Evolutionary conservation across 2,329 filamentous ascomycete species (phyloP).

Genomic region (Fusarium sp.): DNA sequence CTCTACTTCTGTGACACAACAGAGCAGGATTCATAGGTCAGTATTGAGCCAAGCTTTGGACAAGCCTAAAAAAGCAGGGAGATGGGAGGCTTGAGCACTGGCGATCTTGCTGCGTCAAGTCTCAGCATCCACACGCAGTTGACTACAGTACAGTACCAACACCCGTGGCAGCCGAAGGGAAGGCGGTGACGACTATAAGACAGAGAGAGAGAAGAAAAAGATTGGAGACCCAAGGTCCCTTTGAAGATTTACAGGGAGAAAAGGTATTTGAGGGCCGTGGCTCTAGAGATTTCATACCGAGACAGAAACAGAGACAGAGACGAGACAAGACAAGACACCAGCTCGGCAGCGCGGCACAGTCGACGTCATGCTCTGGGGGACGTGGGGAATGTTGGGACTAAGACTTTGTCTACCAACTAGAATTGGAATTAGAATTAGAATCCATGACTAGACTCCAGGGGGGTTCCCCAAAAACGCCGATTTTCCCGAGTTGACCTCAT

Average conservation of each 20-base stretch:
- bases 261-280: constrained; percentile 17
- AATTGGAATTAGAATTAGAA: neutral
- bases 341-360: constrained; percentile 44
- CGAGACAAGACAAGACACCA: constrained; percentile 24
- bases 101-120: constrained; percentile 31
- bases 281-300: constrained; percentile 13
- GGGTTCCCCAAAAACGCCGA: constrained; percentile 37
- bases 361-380: constrained; percentile 42
- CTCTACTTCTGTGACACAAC: constrained; percentile 26
- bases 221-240: neutral
- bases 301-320: constrained; percentile 19
- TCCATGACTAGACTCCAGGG: neutral
- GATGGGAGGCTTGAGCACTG: constrained; percentile 10
- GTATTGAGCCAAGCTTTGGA: constrained; percentile 23
- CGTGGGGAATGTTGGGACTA: constrained; percentile 39
- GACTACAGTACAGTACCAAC: constrained; percentile 1
- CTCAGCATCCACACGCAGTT: constrained; percentile 4
- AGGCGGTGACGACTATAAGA: constrained; percentile 26
- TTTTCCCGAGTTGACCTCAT: constrained; percentile 43
- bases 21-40: constrained; percentile 17
- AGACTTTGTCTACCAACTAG: neutral
- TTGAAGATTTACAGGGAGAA: constrained; percentile 10
- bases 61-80: constrained; percentile 33
- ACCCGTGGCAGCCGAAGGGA: constrained; percentile 23
- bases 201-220: neutral